These are phyloP conservation scores for Nicotiana sylvestris DNA, from an alignment of 257 asterid species.

Conservation along the genomic window DNA sequence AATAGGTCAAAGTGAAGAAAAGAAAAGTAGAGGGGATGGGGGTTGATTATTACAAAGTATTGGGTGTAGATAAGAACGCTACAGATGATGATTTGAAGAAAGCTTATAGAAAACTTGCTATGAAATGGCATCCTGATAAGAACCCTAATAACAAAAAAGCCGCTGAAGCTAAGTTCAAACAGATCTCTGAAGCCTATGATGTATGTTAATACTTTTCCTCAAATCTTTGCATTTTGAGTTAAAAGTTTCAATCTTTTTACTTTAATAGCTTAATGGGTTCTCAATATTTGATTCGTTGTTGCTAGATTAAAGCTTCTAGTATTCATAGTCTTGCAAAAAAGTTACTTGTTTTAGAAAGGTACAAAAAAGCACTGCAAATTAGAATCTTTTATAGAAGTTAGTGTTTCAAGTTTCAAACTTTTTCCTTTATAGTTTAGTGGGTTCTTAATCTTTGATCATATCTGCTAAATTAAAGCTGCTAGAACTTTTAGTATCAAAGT, in stretches of 20 bases:
- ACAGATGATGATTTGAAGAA: constrained; percentile 39
- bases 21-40: constrained; percentile 30
- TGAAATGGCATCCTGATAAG: constrained; percentile 51
- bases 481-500: not conserved
- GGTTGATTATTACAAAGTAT: constrained; percentile 33
- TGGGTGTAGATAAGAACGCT: constrained; percentile 38
- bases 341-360: too few relatives aligned
- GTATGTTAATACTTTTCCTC: constrained; percentile 7
- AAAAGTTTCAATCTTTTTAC: not conserved
- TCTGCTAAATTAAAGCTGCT: not conserved
- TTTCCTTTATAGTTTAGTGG: not conserved
- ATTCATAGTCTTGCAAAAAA: not conserved
- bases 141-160: constrained; percentile 37
- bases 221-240: not conserved
- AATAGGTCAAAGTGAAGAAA: constrained; percentile 23
- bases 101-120: constrained; percentile 39
- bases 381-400: too few relatives aligned
- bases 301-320: not conserved
- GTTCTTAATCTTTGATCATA: not conserved
- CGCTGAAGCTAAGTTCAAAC: constrained; percentile 43
- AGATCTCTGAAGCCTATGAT: constrained; percentile 46
- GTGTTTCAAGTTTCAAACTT: not conserved
- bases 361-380: too few relatives aligned
- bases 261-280: not conserved
- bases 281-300: not conserved